Evolutionary conservation across 2,329 filamentous ascomycete genomes (phyloP).

Genomic region (Cercospora canescens): DNA sequence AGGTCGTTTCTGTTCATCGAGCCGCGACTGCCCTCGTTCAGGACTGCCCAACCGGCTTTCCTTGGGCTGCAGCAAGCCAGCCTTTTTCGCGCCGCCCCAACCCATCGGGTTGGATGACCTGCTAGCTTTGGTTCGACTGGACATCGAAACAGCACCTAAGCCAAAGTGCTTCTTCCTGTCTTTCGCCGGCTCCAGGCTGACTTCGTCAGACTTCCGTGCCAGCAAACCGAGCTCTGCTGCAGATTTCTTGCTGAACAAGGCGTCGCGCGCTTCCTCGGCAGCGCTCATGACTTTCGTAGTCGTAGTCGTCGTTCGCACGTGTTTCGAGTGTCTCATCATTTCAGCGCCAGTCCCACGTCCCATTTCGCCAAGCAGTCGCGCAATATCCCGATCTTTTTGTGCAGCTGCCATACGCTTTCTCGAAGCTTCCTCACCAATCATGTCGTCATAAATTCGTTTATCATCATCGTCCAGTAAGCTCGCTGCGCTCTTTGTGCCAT

Average conservation of each 20-base stretch:
- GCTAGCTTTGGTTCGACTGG: conserved; percentile 25
- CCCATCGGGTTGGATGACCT: conserved; percentile 44
- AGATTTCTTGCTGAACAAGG: conserved; percentile 26
- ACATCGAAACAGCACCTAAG: conserved; percentile 34
- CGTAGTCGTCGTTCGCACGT: conserved; percentile 17
- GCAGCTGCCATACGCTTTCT: conserved; percentile 64
- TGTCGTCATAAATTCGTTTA: conserved; percentile 54
- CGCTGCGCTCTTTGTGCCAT: conserved; percentile 50
- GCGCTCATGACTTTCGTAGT: conserved; percentile 16
- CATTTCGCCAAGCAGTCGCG: conserved; percentile 63
- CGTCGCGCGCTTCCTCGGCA: conserved; percentile 24
- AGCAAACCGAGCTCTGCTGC: conserved; percentile 45
- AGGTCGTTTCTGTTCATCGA: conserved; percentile 20
- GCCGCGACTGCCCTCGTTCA: conserved; percentile 35
- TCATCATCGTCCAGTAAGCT: conserved; percentile 67
- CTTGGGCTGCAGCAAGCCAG: conserved; percentile 41
- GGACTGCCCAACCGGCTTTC: conserved; percentile 25
- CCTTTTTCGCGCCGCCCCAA: conserved; percentile 49
- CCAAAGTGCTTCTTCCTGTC: conserved; percentile 39
- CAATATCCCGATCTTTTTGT: conserved; percentile 73
- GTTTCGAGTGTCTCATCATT: conserved; percentile 58
- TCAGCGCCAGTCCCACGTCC: conserved; percentile 68
- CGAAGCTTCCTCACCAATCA: conserved; percentile 58
- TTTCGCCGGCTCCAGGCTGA: conserved; percentile 46
- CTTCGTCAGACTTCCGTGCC: conserved; percentile 44